Conservation (phyloP, 306 rosid species). For the Macrotyloma uniflorum region DNA sequence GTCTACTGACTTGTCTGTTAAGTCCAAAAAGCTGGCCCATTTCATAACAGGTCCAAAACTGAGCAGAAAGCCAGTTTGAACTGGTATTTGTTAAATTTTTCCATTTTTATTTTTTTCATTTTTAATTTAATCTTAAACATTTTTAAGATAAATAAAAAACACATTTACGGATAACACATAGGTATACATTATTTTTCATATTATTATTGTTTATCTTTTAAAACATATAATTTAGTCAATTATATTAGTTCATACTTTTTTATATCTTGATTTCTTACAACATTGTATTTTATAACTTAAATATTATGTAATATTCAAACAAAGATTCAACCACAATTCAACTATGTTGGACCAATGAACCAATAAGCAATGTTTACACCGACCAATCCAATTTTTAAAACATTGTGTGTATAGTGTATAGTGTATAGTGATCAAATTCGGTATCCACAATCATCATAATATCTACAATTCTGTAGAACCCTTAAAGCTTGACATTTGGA, state of each 20-base stretch:
- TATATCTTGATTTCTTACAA: neutral
- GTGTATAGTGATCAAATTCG: slow-evolving; percentile 3
- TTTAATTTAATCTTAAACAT: neutral
- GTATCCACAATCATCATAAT: neutral
- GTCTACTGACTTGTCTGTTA: neutral
- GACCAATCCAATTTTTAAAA: neutral
- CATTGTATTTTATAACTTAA: too few species aligned
- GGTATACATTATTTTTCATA: neutral
- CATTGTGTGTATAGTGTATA: too few species aligned
- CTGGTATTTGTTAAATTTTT: neutral
- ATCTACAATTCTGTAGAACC: neutral
- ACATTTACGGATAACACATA: neutral
- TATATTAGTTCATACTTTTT: too few species aligned
- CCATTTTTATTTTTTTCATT: neutral
- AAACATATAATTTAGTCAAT: neutral
- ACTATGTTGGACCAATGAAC: neutral
- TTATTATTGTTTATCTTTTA: neutral
- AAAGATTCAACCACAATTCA: too few species aligned
- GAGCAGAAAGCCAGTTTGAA: neutral
- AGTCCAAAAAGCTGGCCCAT: neutral
- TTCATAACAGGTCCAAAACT: neutral
- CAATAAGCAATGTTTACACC: too few species aligned
- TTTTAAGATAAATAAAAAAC: neutral
- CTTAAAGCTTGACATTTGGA: neutral
- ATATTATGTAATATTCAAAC: too few species aligned